Evolutionary conservation across 352 stramenopile genomes (phyloP), one percentile per base, ranked within the genome.

Genomic region (Phytopythium mirpurense): DNA sequence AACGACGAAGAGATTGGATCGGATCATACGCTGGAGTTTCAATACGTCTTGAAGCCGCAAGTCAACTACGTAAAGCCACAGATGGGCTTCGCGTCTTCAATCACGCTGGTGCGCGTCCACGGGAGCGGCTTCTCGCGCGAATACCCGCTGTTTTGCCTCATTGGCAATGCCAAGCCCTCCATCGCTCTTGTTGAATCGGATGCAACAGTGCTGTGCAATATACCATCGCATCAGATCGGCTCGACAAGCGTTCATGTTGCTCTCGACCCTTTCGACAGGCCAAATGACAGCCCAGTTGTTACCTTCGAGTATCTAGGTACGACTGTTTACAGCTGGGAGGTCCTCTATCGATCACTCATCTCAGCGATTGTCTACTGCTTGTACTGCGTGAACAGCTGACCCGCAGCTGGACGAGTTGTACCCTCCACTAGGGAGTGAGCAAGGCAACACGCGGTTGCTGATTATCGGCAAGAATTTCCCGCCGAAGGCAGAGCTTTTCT

Each of bases 241-340:
- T 18, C 57, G 26, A 52, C 59, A 11, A 34, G 43, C 10, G 54
- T 68, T 37, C 62, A 44, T 26, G 46, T 67, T 16, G 36, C 14
- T 38, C 51, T 75, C 6, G 42, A 41, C 18, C 37, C 14, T 26
- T 36, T 0, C 9, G 19, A 41, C 4, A 56, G 5, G 2, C 10
- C 45, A 12, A 11, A 27, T 21, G 15, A 35, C 41, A 49, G 50
- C 19, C 42, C 57, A 0, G 26, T 51, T 16, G 46, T 65, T 24
- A 51, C 47, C 29, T 69, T 74, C 42, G 59, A 72, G 41, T 73
- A 76, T 48, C 60, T 71, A 5, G 64, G 67, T 73, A 54, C 18
- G 60, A 52, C 32, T 18, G 56, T 29, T 21, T 23, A n/a, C 16
- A 51, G 52, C 23, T 32, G 40, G 23, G 14, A 27, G 32, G 11